A percentile compares a stretch with the other conserved stretches of the same genome.
These are phyloP conservation scores for Boletus huronensis DNA, from an alignment of 768 basidiomycete species.

Conservation along the genomic window DNA sequence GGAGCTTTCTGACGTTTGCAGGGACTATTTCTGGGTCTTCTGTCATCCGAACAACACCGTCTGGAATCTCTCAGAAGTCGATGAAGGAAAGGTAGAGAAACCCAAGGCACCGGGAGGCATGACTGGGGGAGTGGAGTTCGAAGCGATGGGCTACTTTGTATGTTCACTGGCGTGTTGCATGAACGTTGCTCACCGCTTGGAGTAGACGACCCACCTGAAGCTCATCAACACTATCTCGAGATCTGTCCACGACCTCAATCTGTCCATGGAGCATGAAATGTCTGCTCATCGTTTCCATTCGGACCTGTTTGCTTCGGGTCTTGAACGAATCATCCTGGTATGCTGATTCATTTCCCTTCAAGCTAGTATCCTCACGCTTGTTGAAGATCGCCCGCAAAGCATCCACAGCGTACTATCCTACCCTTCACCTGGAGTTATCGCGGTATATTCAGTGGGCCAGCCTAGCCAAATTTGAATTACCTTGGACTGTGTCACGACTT, in stretches of 20 bases:
- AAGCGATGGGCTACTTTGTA: slow-evolving; percentile 95
- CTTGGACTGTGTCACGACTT: slow-evolving; percentile 75
- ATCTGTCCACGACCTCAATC: slow-evolving; percentile 58
- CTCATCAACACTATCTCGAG: slow-evolving; percentile 79
- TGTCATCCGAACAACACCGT: slow-evolving; percentile 93
- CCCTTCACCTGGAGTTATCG: slow-evolving; percentile 89
- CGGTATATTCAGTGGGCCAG: slow-evolving; percentile 73
- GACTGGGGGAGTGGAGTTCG: slow-evolving; percentile 97
- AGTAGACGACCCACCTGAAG: slow-evolving; percentile 82
- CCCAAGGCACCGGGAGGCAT: slow-evolving; percentile 95
- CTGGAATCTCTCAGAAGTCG: slow-evolving; percentile 81
- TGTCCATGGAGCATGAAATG: slow-evolving; percentile 65
- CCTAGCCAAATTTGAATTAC: slow-evolving; percentile 69
- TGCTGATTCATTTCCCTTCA: slow-evolving; percentile 20
- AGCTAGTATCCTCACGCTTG: background rate
- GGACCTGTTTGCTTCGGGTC: slow-evolving; percentile 86
- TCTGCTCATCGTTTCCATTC: slow-evolving; percentile 81
- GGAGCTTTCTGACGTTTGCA: slow-evolving; percentile 84
- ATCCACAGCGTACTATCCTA: slow-evolving; percentile 90
- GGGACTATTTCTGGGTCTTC: slow-evolving; percentile 97
- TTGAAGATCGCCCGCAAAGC: slow-evolving; percentile 89
- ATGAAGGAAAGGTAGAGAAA: slow-evolving; percentile 81
- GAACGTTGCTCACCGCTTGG: slow-evolving; percentile 6
- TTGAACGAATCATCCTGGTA: slow-evolving; percentile 89
- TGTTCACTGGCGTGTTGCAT: slow-evolving; percentile 28